Percentiles rank a stretch among this genome's conserved stretches.
Evolutionary conservation across 306 rosid species (phyloP).

Genomic region (Lotus japonicus): DNA sequence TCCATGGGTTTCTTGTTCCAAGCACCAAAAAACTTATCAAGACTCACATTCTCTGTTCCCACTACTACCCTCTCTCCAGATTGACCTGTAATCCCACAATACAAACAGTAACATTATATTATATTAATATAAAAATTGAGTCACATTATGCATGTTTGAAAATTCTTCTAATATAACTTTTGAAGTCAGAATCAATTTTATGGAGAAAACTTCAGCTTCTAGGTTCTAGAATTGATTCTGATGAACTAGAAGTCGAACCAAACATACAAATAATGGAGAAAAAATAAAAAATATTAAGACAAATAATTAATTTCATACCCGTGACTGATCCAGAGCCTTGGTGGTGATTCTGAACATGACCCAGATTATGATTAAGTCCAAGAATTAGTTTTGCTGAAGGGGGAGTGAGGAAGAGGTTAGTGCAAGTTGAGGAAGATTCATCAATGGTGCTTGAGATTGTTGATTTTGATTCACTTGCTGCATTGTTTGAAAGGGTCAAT

Average conservation of each 20-base stretch:
- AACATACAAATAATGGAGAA: too few species aligned
- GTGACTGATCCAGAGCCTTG: slow-evolving; percentile 21
- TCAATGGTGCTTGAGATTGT: slow-evolving; percentile 51
- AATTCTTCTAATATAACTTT: too few species aligned
- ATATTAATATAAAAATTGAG: background rate
- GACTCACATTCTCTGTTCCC: slow-evolving; percentile 4
- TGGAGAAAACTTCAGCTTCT: too few species aligned
- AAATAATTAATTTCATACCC: slow-evolving; percentile 27
- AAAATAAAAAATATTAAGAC: too few species aligned
- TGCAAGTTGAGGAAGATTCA: slow-evolving; percentile 61
- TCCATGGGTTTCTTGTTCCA: slow-evolving; percentile 17
- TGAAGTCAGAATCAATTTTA: too few species aligned
- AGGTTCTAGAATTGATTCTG: too few species aligned
- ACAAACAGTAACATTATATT: background rate
- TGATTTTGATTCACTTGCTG: slow-evolving; percentile 44
- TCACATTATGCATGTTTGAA: too few species aligned
- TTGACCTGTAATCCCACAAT: slow-evolving; percentile 30
- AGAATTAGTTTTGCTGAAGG: slow-evolving; percentile 24
- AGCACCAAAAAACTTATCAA: slow-evolving; percentile 22
- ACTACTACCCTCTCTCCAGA: slow-evolving; percentile 2
- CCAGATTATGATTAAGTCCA: background rate
- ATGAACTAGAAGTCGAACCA: too few species aligned
- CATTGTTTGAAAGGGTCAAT: slow-evolving; percentile 27
- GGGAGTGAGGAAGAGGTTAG: slow-evolving; percentile 56
- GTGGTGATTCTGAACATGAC: slow-evolving; percentile 18